Conservation (phyloP, 441 rosid species). For the Geranium incanum region DNA sequence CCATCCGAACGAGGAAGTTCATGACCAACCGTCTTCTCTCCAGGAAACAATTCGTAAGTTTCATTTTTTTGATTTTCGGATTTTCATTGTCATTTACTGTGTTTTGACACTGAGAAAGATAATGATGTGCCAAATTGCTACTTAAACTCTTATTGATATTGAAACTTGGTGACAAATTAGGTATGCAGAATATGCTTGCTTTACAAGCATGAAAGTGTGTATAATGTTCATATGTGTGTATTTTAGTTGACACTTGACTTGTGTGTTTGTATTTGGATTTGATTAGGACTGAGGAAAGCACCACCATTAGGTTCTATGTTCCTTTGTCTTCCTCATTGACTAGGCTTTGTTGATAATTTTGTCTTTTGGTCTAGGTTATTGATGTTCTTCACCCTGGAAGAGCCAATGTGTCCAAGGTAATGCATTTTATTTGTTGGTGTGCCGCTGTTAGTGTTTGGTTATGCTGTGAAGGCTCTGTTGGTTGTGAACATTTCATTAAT, state of each 20-base stretch:
- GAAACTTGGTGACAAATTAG: neutral
- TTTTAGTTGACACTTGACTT: too few relatives aligned
- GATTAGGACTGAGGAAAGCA: neutral
- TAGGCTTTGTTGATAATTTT: neutral
- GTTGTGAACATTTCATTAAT: neutral
- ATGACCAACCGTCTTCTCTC: conserved; percentile 10
- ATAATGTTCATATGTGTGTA: too few relatives aligned
- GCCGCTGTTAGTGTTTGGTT: conserved; percentile 1
- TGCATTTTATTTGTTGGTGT: neutral
- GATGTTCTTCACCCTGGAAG: conserved; percentile 9
- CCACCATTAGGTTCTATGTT: neutral
- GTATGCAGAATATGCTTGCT: too few relatives aligned
- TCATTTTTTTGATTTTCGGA: neutral
- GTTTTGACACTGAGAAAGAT: neutral
- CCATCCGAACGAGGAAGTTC: conserved; percentile 7
- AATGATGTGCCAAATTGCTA: neutral
- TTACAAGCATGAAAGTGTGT: too few relatives aligned
- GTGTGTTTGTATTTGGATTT: too few relatives aligned
- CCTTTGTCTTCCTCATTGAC: neutral
- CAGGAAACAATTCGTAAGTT: conserved; percentile 3
- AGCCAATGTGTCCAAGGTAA: conserved; percentile 9
- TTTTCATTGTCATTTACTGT: neutral
- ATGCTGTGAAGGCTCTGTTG: conserved; percentile 2
- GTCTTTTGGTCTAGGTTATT: neutral
- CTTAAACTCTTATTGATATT: neutral